phyloP scores from a whole-genome alignment of 495 filamentous ascomycete species.

The Letharia columbiana region DNA sequence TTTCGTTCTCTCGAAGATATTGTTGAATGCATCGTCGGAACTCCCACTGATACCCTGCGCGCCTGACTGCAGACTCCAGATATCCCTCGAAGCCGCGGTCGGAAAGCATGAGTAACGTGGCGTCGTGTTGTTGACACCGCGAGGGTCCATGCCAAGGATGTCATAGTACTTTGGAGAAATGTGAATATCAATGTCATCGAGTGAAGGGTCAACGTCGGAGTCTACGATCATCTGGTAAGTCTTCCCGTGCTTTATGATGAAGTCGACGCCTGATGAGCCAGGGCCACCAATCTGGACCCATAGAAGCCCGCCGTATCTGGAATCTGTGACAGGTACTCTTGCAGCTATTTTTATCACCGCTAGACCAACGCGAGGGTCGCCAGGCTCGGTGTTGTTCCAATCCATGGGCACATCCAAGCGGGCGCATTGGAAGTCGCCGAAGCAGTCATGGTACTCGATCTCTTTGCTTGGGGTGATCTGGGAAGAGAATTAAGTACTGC shows the following conservation, averaged over 20 bases:
- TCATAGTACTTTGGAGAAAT: conserved; percentile 41
- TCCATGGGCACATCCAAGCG: conserved; percentile 35
- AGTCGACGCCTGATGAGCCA: conserved; percentile 35
- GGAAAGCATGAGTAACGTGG: conserved; percentile 43
- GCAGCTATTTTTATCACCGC: conserved; percentile 34
- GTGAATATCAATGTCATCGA: neutral
- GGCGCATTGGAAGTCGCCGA: conserved; percentile 31
- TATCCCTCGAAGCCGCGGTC: conserved; percentile 21
- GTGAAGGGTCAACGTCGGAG: conserved; percentile 26
- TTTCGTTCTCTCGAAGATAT: conserved; percentile 30
- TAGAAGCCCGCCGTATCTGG: conserved; percentile 35
- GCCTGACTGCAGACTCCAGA: conserved; percentile 27
- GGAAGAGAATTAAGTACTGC: neutral
- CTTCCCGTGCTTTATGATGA: conserved; percentile 21
- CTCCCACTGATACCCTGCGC: conserved; percentile 29
- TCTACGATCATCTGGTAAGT: conserved; percentile 32
- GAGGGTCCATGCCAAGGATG: conserved; percentile 46
- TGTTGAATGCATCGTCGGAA: conserved; percentile 32
- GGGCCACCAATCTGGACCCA: conserved; percentile 40
- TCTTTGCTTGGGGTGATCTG: conserved; percentile 12
- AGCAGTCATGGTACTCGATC: conserved; percentile 25
- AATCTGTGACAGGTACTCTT: conserved; percentile 33
- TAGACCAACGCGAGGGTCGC: conserved; percentile 26
- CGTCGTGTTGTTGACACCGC: conserved; percentile 31
- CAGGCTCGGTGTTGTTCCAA: conserved; percentile 33